Evolutionary conservation across 768 basidiomycete species (phyloP).

Genomic region (Boletellus emodensis): DNA sequence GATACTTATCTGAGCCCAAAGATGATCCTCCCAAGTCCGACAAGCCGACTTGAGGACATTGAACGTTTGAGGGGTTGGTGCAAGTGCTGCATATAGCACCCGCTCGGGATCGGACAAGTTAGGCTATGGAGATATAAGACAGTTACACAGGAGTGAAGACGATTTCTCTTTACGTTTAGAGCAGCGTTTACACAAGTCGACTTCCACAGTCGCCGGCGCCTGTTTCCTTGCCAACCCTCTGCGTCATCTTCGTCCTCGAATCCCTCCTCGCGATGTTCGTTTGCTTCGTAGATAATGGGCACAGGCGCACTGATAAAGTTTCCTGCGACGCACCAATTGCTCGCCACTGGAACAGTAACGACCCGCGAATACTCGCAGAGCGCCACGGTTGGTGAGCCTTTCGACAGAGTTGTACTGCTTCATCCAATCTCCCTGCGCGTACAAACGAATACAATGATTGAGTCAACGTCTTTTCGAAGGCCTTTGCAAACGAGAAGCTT

Average conservation of each 20-base stretch:
- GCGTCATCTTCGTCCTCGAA: slow-evolving; percentile 40
- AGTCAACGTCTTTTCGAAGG: slow-evolving; percentile 73
- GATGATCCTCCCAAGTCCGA: slow-evolving; percentile 89
- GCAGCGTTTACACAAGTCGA: slow-evolving; percentile 76
- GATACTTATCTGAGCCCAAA: slow-evolving; percentile 87
- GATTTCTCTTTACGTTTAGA: slow-evolving; percentile 49
- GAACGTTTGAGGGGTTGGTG: slow-evolving; percentile 65
- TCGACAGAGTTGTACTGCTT: slow-evolving; percentile 78
- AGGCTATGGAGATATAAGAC: slow-evolving; percentile 35
- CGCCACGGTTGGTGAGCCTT: slow-evolving; percentile 89
- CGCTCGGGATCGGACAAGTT: slow-evolving; percentile 69
- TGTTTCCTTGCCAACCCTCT: slow-evolving; percentile 70
- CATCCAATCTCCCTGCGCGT: slow-evolving; percentile 79
- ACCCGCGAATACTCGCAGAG: slow-evolving; percentile 84
- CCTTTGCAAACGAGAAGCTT: slow-evolving; percentile 40
- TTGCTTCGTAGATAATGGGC: slow-evolving; percentile 40
- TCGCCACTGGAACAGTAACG: slow-evolving; percentile 71
- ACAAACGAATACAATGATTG: slow-evolving; percentile 79
- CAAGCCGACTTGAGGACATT: slow-evolving; percentile 68
- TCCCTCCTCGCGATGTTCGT: slow-evolving; percentile 46
- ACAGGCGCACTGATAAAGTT: slow-evolving; percentile 4
- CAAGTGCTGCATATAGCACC: slow-evolving; percentile 83
- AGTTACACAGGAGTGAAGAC: background rate
- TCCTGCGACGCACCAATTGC: slow-evolving; percentile 53
- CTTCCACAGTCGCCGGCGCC: slow-evolving; percentile 82